phyloP scores from a whole-genome alignment of 768 basidiomycete genomes.

The Floccularia luteovirens region DNA sequence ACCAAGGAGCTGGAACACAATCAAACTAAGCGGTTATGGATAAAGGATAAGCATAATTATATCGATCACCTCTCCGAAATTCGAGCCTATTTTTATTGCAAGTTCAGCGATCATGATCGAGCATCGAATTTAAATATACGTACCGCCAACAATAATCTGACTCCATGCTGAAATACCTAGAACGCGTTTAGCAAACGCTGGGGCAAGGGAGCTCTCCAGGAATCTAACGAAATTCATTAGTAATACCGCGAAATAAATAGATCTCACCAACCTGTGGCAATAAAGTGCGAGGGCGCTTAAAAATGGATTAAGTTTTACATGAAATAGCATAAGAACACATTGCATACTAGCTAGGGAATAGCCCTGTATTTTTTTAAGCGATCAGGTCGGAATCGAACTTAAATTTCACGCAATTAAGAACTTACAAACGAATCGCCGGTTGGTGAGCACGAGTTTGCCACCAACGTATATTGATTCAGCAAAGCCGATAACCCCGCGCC shows the following conservation, averaged over 20 bases:
- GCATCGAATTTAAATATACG: no score
- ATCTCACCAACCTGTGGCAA: no score
- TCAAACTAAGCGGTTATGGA: not conserved
- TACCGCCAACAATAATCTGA: slow-evolving; percentile 24
- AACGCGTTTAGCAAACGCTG: slow-evolving; percentile 21
- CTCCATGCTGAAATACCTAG: slow-evolving; percentile 21
- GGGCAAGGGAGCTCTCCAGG: slow-evolving; percentile 18
- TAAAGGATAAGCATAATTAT: not conserved
- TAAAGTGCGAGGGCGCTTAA: slow-evolving; percentile 20
- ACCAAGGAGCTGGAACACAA: slow-evolving; percentile 15
- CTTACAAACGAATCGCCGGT: slow-evolving; percentile 20
- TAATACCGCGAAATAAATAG: no score
- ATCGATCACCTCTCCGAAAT: slow-evolving; percentile 23
- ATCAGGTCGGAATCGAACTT: not conserved
- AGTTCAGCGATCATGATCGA: no score
- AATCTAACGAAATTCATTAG: no score
- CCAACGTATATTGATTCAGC: slow-evolving; percentile 20
- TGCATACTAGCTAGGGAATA: slow-evolving; percentile 19
- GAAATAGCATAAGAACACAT: not conserved
- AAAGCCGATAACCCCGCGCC: slow-evolving; percentile 14
- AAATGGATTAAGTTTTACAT: not conserved
- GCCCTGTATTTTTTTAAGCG: slow-evolving; percentile 14
- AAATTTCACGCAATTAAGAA: not conserved
- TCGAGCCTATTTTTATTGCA: no score
- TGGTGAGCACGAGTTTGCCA: slow-evolving; percentile 15